These are phyloP conservation scores for Termitomyces bulborhizus DNA, from an alignment of 768 basidiomycete genomes.

Conservation along the genomic window DNA sequence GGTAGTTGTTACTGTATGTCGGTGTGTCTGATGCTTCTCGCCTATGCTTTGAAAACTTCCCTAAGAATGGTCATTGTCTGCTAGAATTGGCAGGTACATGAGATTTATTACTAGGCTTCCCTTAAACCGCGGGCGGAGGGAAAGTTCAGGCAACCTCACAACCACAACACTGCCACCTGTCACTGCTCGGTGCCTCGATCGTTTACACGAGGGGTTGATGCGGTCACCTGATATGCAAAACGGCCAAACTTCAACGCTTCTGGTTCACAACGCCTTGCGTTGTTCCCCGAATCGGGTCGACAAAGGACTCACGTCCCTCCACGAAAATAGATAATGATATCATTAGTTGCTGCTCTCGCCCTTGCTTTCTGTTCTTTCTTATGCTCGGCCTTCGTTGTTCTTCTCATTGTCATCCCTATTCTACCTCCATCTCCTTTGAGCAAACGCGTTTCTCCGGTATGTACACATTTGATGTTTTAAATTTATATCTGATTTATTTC, in stretches of 20 bases:
- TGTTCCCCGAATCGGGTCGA: neutral
- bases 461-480: conserved; percentile 18
- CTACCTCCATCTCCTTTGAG: conserved; percentile 69
- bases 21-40: no score
- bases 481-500: conserved; percentile 15
- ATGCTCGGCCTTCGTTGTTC: conserved; percentile 68
- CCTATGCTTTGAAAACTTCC: no score
- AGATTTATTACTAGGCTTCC: no score
- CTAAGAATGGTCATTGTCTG: no score
- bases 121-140: neutral
- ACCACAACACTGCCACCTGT: neutral
- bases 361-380: conserved; percentile 69
- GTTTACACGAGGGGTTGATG: neutral
- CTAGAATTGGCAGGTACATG: no score
- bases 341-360: conserved; percentile 58
- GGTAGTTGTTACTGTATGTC: no score
- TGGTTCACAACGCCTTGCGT: neutral
- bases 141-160: neutral
- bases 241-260: conserved; percentile 10
- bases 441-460: conserved; percentile 66
- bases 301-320: neutral
- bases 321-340: conserved; percentile 42
- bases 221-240: neutral
- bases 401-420: conserved; percentile 71
- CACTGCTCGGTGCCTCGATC: neutral